Base-by-base conservation (phyloP, 495 filamentous ascomycete species). In the Hypoxylon fragiforme region DNA sequence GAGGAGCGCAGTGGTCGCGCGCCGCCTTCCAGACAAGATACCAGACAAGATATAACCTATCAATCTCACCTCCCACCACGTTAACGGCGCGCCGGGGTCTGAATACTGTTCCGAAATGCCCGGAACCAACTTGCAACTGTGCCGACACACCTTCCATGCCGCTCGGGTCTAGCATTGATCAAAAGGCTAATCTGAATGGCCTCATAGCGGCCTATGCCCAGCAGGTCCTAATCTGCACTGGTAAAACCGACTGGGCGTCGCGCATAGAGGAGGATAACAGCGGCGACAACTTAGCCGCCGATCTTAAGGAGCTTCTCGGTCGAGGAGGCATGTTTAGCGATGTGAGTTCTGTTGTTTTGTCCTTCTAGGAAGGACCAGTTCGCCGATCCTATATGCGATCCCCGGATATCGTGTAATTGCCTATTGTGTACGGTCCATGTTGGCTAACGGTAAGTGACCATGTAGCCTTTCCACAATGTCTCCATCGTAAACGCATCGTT, bases 171-270 rank as follows among this genome's bases (percentile, higher is more conserved):
- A 80, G 84, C 11, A 94, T 97, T 52, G 91, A 97, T 67, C 78
- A 79, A 56, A 68, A 79, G 24, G 84, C 81, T 44, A 71, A 79
- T 2, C 68, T 97, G 36, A 84, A 84, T 62, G 85, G 85, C 13
- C 87, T 89, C 3, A 89, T 96, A 73, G 78, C 87, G 3, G 69
- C 75, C n/a, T 94, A 96, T 67, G 77, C 83, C 13, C 84, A 91
- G 56, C 92, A 97, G 46, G 77, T 97, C 3, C 66, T 98, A 2
- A 76, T 97, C 12, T 88, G 83, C 50, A 96, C 92, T 0, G 90
- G 89, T 6, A 80, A 83, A 49, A 63, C 75, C 15, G 89, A 97
- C 68, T 98, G 94, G 94, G 78, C 78, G 13, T 91, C 66, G 74
- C 86, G 68, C 67, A 96, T 79, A 46, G 79, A 81, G 47, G 76